Conservation (phyloP, 176 grass and related monocot species). For the sorghum (Sorghum bicolor) region DNA sequence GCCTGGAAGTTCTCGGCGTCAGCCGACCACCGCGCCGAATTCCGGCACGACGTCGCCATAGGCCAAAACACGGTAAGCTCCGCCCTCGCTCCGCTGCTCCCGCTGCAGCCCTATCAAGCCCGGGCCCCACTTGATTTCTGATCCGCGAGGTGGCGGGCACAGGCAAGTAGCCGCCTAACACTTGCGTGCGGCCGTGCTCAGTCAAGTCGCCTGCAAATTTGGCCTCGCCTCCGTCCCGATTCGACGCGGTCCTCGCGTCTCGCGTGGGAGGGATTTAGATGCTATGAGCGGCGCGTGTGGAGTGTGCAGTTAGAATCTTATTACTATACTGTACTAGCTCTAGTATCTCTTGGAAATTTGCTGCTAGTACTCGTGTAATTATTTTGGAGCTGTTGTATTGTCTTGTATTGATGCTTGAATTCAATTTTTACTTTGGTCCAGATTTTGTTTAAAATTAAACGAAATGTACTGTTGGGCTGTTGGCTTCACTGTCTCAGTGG, state of each 20-base stretch:
- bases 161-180: background rate
- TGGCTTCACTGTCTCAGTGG: background rate
- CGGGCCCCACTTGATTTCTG: background rate
- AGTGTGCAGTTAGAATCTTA: background rate
- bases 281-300: background rate
- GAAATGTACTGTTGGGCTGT: background rate
- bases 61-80: background rate
- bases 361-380: background rate
- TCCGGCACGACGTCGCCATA: background rate
- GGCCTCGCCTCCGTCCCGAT: background rate
- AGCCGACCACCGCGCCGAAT: background rate
- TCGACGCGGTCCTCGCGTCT: background rate
- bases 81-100: background rate
- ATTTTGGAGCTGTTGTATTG: background rate
- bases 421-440: background rate
- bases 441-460: background rate
- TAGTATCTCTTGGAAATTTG: background rate
- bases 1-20: background rate
- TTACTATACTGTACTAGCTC: background rate
- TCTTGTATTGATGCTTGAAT: background rate
- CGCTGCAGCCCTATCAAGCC: background rate
- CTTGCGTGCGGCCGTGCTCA: background rate
- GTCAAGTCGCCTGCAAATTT: background rate
- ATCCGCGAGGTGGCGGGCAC: background rate
- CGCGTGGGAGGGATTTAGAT: background rate